phyloP scores from a whole-genome alignment of 2,329 filamentous ascomycete genomes.

The Hypoxylon sp. region DNA sequence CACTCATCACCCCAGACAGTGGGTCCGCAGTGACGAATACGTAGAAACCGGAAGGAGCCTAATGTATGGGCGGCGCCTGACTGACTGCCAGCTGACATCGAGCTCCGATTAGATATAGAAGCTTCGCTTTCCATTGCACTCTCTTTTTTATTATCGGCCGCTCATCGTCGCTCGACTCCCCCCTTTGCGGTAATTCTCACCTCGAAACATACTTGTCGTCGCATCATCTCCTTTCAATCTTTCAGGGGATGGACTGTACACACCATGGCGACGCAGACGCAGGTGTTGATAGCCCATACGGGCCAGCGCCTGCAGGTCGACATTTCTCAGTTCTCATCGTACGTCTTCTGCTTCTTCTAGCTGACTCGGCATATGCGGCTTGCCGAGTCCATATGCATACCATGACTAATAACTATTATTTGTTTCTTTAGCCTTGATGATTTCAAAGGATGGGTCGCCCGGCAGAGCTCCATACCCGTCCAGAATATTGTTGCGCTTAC shows the following conservation, averaged over 20 bases:
- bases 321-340: slow-evolving; percentile 80
- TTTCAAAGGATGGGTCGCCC: slow-evolving; percentile 84
- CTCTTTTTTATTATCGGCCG: neutral
- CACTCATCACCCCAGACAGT: slow-evolving; percentile 13
- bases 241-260: slow-evolving; percentile 51
- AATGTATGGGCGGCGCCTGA: slow-evolving; percentile 34
- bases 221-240: slow-evolving; percentile 37
- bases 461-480: slow-evolving; percentile 77
- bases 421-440: slow-evolving; percentile 76
- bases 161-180: slow-evolving; percentile 8
- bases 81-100: slow-evolving; percentile 40
- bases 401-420: slow-evolving; percentile 28
- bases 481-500: slow-evolving; percentile 91
- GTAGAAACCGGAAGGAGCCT: slow-evolving; percentile 27
- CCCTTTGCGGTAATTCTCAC: slow-evolving; percentile 11
- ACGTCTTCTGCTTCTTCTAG: slow-evolving; percentile 56
- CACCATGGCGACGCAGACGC: slow-evolving; percentile 80
- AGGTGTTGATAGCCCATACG: slow-evolving; percentile 92
- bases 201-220: slow-evolving; percentile 11
- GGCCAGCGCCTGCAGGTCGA: slow-evolving; percentile 88
- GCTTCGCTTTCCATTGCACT: slow-evolving; percentile 28
- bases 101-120: slow-evolving; percentile 37
- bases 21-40: slow-evolving; percentile 36
- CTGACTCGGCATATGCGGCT: slow-evolving; percentile 17
- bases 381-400: slow-evolving; percentile 18